These are phyloP conservation scores for Phoma sp. DNA, from an alignment of 2,329 filamentous ascomycete genomes.

Conservation along the genomic window DNA sequence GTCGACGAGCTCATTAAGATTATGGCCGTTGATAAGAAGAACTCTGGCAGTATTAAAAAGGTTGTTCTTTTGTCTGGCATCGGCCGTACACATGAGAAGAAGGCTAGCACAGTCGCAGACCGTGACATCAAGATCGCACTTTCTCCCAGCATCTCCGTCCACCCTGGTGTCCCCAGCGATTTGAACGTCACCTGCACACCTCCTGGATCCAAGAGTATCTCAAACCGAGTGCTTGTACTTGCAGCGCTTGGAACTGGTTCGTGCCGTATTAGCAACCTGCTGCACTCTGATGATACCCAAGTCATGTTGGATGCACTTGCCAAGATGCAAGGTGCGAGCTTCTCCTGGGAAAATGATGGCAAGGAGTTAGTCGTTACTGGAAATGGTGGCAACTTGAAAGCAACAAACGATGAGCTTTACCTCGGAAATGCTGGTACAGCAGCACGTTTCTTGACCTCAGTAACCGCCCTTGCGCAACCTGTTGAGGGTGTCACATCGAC, in stretches of 20 bases:
- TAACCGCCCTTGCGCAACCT: slow-evolving; percentile 81
- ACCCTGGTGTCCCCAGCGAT: slow-evolving; percentile 71
- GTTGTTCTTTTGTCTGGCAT: slow-evolving; percentile 91
- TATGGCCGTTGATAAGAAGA: slow-evolving; percentile 99
- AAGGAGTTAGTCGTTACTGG: slow-evolving; percentile 88
- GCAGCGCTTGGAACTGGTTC: slow-evolving; percentile 87
- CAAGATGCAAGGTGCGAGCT: slow-evolving; percentile 83
- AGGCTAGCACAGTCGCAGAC: slow-evolving; percentile 89
- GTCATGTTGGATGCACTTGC: slow-evolving; percentile 95
- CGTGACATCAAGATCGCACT: slow-evolving; percentile 82
- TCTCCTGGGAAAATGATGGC: slow-evolving; percentile 94
- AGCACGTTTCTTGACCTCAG: slow-evolving; percentile 91
- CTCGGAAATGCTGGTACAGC: slow-evolving; percentile 97
- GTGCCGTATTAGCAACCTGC: slow-evolving; percentile 87
- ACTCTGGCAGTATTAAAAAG: slow-evolving; percentile 93
- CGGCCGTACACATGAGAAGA: slow-evolving; percentile 84
- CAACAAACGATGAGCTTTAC: slow-evolving; percentile 80
- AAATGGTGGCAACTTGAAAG: slow-evolving; percentile 83
- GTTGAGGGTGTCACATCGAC: slow-evolving; percentile 69
- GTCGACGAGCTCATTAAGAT: slow-evolving; percentile 86
- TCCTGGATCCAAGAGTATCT: slow-evolving; percentile 97
- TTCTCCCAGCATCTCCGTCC: slow-evolving; percentile 77
- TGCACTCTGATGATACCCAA: slow-evolving; percentile 96
- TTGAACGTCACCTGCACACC: slow-evolving; percentile 80
- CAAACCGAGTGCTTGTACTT: slow-evolving; percentile 92